Evolutionary conservation across 176 grass and related monocot species (phyloP), one percentile per base, ranked within the genome.

Genomic region (Saccharum officinarum): DNA sequence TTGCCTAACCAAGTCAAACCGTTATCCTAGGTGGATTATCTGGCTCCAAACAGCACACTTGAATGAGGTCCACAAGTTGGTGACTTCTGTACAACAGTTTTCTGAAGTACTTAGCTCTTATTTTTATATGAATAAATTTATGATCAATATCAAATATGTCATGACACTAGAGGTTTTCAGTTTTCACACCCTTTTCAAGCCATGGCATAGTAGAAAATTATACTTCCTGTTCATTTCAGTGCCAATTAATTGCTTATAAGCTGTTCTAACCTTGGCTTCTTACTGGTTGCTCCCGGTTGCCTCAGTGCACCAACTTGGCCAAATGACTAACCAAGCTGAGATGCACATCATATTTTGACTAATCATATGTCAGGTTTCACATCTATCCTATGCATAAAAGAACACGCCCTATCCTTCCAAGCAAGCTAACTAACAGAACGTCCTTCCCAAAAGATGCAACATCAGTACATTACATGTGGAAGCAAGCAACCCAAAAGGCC

Each of bases 301-400:
- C 11, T 3, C 14, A 37, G 26, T 3, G 7, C 60, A 66, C 20
- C 4, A 17, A 39, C 31, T 31, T 75, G 61, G 31, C 28, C 71
- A 81, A 65, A 55, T 78, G 55, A 69, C 82, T 34, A 89, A 52
- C 16, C 49, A 78, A 23, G 61, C 34, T 71, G 40, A 37, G 59
- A 80, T 80, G 84, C 28, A 15, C 46, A 63, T 20, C 26, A 71
- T 38, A 62, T 47, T 46, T 71, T 71, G 37, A 25, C 36, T 69
- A 64, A 46, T 77, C 25, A 20, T 45, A 31, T 69, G 20, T 18
- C 67, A 79, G 66, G 28, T 28, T 80, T 49, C 6, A 63, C 6
- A 49, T 3, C 50, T 62, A 40, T 1, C 44, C 36, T 39, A 49
- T 28, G 41, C 67, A 52, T 80, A 10, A 59, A 49, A 57, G 36